Evolutionary conservation across 2,329 filamentous ascomycete species (phyloP).

Genomic region (Aspergillus puulaauensis): DNA sequence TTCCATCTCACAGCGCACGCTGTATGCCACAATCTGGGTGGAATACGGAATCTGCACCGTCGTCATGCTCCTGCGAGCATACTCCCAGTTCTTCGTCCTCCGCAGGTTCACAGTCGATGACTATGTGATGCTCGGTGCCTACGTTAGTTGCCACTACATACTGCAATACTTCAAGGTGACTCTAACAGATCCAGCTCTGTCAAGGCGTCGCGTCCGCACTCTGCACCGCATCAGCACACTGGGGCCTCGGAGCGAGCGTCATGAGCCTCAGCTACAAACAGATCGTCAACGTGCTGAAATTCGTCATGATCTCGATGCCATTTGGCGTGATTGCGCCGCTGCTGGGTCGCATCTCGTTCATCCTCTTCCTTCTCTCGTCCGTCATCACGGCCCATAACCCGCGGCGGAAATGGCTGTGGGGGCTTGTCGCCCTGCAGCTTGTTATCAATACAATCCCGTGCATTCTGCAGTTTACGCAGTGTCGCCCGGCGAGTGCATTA

Average conservation of each 20-base stretch:
- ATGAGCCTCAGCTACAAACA: background rate
- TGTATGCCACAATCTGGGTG: constrained; percentile 6
- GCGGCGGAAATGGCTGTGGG: constrained; percentile 4
- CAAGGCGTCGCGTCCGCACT: constrained; percentile 1
- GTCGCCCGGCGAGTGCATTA: background rate
- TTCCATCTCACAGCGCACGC: background rate
- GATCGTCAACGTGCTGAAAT: background rate
- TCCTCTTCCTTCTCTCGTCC: background rate
- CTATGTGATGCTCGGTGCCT: constrained; percentile 5
- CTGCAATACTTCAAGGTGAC: background rate
- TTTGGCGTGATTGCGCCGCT: background rate
- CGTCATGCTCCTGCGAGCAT: constrained; percentile 2
- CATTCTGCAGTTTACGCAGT: constrained; percentile 4
- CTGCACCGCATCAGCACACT: background rate
- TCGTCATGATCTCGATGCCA: background rate
- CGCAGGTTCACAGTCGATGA: background rate
- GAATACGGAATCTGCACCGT: constrained; percentile 3
- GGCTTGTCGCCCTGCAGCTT: background rate
- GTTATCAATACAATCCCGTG: background rate
- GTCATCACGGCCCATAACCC: background rate
- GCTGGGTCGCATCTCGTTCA: constrained; percentile 3
- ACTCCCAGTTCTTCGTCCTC: background rate
- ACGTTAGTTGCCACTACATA: background rate
- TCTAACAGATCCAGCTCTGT: background rate
- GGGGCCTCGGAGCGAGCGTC: background rate